Percentiles rank a stretch among this genome's conserved stretches.
phyloP scores from a whole-genome alignment of 306 rosid genomes.

The Crataegus laevigata region DNA sequence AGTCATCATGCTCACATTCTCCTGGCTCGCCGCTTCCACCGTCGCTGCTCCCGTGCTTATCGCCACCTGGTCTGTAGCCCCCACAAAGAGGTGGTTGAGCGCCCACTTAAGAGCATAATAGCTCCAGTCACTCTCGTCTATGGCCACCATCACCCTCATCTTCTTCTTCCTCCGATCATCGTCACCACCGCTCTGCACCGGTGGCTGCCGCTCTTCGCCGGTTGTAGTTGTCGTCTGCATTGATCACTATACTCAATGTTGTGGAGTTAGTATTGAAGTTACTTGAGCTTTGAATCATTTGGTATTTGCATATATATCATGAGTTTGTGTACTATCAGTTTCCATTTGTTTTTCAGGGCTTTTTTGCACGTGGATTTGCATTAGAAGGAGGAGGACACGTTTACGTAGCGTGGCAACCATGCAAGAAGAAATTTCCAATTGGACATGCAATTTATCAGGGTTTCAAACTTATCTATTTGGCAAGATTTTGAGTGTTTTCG shows the following conservation, averaged over 20 bases:
- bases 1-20: constrained; percentile 21
- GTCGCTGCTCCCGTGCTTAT: background rate
- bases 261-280: background rate
- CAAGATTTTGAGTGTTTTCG: too few relatives aligned
- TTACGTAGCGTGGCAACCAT: too few relatives aligned
- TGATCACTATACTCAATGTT: background rate
- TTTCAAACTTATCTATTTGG: too few relatives aligned
- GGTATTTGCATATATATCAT: too few relatives aligned
- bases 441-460: too few relatives aligned
- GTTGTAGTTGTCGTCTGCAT: background rate
- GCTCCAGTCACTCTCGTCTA: constrained; percentile 64
- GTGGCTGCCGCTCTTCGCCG: background rate
- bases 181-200: background rate
- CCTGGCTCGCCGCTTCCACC: background rate
- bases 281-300: too few relatives aligned
- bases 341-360: too few relatives aligned
- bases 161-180: constrained; percentile 1
- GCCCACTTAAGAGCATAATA: constrained; percentile 58
- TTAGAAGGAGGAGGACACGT: too few relatives aligned
- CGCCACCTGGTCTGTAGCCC: background rate
- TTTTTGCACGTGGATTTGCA: too few relatives aligned
- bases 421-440: too few relatives aligned
- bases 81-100: constrained; percentile 28
- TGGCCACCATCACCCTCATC: constrained; percentile 59
- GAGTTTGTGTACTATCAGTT: too few relatives aligned